Base-by-base conservation (phyloP, 2,329 filamentous ascomycete genomes). In the Fonsecaea pedrosoi region DNA sequence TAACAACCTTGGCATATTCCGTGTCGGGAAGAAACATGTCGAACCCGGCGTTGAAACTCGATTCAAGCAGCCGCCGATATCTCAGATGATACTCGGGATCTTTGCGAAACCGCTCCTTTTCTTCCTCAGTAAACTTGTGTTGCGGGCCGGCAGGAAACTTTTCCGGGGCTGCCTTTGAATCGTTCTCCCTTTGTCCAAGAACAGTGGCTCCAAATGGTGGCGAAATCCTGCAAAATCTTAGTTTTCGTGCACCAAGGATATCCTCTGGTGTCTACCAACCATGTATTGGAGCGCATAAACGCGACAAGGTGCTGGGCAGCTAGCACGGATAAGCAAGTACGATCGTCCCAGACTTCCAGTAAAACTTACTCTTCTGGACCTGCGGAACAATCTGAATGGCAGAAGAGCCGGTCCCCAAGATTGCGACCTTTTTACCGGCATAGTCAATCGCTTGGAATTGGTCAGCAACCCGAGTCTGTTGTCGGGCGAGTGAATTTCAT, bases 11-110 rank as follows among this genome's bases (percentile, higher is more conserved):
- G 30, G 76, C 79, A 66, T 78, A 75, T 45, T 77, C 76, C 1
- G 80, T 80, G 42, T 77, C 79, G 59, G 80, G 76, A 50, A 78
- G 74, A 66, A 79, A 82, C 73, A 82, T 79, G 66, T 73, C 76
- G 69, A 82, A 82, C 2, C 79, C 69, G 15, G 73, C 75, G 71
- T 82, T 82, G 63, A 81, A 79, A 64, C 78, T 79, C 13, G 76
- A 76, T 70, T 82, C 80, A 54, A 83, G 78, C 34, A 75, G 71
- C 73, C 81, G 79, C 34, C 82, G 76, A 73, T 80, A 82, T 48
- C 75, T 71, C 30, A 81, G 75, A 64, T 79, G 78, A 56, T 79
- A 76, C 40, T 78, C 75, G 1, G 80, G 79, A 65, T 83, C 77
- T 40, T 79, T 72, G 3, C 70, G 71, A 72, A 82, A 82, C 18